phyloP scores from a whole-genome alignment of 164 flowering plant species.

The Vitis labrusca region DNA sequence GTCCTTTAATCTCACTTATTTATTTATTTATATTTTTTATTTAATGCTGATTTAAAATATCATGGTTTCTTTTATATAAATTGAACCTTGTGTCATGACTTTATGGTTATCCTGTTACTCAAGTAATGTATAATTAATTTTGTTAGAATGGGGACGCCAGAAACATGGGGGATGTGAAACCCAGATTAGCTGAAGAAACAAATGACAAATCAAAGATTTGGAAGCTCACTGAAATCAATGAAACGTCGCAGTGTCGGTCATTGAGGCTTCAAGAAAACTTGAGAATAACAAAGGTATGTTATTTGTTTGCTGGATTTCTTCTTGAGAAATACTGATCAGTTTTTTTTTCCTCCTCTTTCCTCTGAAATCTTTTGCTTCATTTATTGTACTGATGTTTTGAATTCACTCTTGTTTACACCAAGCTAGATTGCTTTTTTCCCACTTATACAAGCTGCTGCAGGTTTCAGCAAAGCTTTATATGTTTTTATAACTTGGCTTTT shows the following conservation, averaged over 20 bases:
- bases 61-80: neutral
- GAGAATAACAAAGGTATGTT: slow-evolving; percentile 53
- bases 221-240: slow-evolving; percentile 77
- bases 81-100: neutral
- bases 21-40: neutral
- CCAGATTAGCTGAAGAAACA: slow-evolving; percentile 60
- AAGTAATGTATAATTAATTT: neutral
- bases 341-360: too few relatives aligned
- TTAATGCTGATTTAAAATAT: neutral
- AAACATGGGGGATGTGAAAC: slow-evolving; percentile 64
- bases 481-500: too few relatives aligned
- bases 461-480: too few relatives aligned
- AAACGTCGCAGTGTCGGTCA: slow-evolving; percentile 63
- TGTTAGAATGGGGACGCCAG: slow-evolving; percentile 65
- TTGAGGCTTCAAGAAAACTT: slow-evolving; percentile 60
- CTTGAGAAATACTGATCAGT: neutral
- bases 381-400: too few relatives aligned
- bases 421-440: too few relatives aligned
- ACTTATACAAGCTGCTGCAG: too few relatives aligned
- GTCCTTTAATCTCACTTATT: neutral
- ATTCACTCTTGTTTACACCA: too few relatives aligned
- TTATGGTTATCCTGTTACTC: neutral
- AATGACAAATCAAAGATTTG: slow-evolving; percentile 77
- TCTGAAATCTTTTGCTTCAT: too few relatives aligned
- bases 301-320: neutral